Base-by-base conservation (phyloP, 139 green algal genomes). In the Yamagishiella unicocca region DNA sequence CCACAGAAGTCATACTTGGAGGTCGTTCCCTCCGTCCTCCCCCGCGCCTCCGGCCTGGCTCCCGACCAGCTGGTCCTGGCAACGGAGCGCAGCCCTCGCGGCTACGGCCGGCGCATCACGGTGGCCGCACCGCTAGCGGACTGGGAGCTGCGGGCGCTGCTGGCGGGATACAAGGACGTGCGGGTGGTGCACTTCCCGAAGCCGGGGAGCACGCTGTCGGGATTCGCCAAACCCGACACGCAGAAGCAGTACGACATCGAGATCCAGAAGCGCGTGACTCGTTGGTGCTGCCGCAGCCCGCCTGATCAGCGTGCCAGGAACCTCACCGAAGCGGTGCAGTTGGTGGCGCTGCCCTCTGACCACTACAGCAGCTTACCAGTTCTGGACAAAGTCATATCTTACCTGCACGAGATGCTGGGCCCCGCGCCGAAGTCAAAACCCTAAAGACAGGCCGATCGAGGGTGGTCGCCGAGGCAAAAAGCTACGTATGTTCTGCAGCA, bases 281-380 rank as follows among this genome's bases (percentile, higher is more conserved):
- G 71, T 50, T 87, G 82, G 82, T 87, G 82, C 66, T 87, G 82
- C 82, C 67, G 82, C 12, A 81, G 46, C 46, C 82, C 82, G 17
- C 46, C 67, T 5, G 82, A 87, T 37, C 71, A 73, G 82, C 29
- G 10, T 12, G 12, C 29, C 31, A 31, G 29, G 21, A 86, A 86
- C 61, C 62, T 77, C 31, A 86, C 43, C 8, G 64, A 77, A 17
- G 9, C 8, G 38, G 21, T 86, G n/a, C 80, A 86, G 80, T n/a
- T 86, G 42, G 43, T 77, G 66, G 62, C 64, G 22, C 42, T 86
- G 80, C 80, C 80, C 31, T 21, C 43, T 22, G 25, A 67, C 21
- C 62, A 64, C 21, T 53, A n/a, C 27, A 4, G 27, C 2, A 37
- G 50, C 33, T 45, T 86, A 42, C 31, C 43, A 3, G 2, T 19